Base-by-base conservation (phyloP, 495 filamentous ascomycete genomes). In the Sporormia fimetaria region DNA sequence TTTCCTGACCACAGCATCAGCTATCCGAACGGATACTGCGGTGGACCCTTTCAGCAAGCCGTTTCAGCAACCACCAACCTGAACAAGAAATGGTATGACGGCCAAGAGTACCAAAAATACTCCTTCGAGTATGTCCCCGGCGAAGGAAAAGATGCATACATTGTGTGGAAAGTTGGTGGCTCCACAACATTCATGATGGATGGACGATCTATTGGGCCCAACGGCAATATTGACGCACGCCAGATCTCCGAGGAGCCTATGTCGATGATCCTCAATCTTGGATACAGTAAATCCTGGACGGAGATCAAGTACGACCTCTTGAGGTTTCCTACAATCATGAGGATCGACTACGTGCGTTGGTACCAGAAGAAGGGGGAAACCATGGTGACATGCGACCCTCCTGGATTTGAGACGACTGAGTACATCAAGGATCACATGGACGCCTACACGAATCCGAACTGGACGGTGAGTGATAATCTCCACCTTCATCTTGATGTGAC, bases 31-130 rank as follows among this genome's bases (percentile, higher is more conserved):
- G 37, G 46, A 4, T 85, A 81, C 54, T 67, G 66, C 16, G 82
- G 82, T 25, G 81, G 80, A 1, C 66, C 71, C 9, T 83, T 68
- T 51, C 81, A 87, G 57, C 71, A 87, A 65, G 80, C 80, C 23
- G 66, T 83, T 41, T 85, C 81, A 3, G 76, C 69, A n/a, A 52
- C 83, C 2, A 76, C 75, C 12, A 77, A 75, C 56, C 65, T 87
- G 11, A 83, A 86, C 58, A 73, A 76, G 39, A 60, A 76, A 28
- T 87, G 81, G 81, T 87, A 84, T 56, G 72, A 86, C 49, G 78
- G 75, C 10, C 73, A 75, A 11, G 67, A 66, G 40, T 86, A 83
- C 54, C 81, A 86, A 50, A 74, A 63, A 3, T 87, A 80, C 57
- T 70, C 71, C 12, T 80, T 82, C 43, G 81, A 87, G 49, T 87